Evolutionary conservation across 495 filamentous ascomycete species (phyloP).

Genomic region (Trichoderma orchidacearum): DNA sequence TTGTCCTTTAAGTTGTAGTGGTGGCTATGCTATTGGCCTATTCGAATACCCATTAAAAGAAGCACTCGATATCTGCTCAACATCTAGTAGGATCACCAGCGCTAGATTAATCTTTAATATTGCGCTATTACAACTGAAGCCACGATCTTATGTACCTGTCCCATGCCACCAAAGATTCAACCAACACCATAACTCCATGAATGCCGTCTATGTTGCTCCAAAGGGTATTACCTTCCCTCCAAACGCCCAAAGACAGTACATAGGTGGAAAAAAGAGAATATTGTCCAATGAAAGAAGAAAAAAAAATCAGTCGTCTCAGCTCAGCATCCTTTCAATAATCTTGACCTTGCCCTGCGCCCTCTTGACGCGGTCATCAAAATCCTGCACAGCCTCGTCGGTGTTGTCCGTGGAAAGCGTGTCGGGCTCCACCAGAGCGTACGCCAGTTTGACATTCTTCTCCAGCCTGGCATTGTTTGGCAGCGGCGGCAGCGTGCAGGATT

Average conservation of each 20-base stretch:
- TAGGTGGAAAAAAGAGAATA: background rate
- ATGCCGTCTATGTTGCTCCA: background rate
- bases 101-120: too few relatives aligned
- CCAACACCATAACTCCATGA: background rate
- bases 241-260: background rate
- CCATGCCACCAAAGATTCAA: too few relatives aligned
- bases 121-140: too few relatives aligned
- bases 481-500: constrained; percentile 18
- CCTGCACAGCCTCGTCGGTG: constrained; percentile 68
- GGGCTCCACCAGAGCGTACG: constrained; percentile 66
- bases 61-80: too few relatives aligned
- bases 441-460: constrained; percentile 53
- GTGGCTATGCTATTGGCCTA: background rate
- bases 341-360: constrained; percentile 67
- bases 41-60: too few relatives aligned
- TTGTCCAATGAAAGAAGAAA: background rate
- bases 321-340: constrained; percentile 58
- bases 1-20: background rate
- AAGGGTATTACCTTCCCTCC: background rate
- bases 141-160: too few relatives aligned
- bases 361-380: constrained; percentile 74
- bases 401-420: constrained; percentile 67
- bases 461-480: constrained; percentile 51
- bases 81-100: too few relatives aligned
- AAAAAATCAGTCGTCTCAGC: background rate